Base-by-base conservation (phyloP, 2,329 filamentous ascomycete species). In the Claviceps sp. region DNA sequence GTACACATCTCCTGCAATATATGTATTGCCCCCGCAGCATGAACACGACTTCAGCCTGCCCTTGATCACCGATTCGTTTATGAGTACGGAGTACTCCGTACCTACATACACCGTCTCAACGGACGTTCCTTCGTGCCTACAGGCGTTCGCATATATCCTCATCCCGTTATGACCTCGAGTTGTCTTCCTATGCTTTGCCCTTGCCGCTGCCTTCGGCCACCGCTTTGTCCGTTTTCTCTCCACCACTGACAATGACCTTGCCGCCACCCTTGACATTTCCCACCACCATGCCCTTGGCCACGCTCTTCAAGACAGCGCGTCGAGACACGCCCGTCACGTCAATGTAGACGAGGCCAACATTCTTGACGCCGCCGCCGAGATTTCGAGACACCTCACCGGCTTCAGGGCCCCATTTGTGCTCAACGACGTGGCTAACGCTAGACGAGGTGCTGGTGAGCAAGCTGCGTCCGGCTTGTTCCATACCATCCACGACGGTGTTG, bases 271-370 rank as follows among this genome's bases (percentile, higher is more conserved):
- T 79, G 47, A 91, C 86, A 57, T 82, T 82, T 38, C 88, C 88
- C 5, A 94, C 82, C 0, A 94, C 83, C 93, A 98, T 97, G 42
- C 93, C 89, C 72, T 95, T 96, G 20, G 90, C 93, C 1, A 97
- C 93, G 43, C 85, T 88, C 74, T 96, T 98, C 64, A 98, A 79
- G 44, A 98, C 81, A 0, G 93, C 93, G 55, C 83, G 81, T 43
- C 93, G 78, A 51, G 87, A 95, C 1, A 98, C 93, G 38, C 93
- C 93, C 0, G 90, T 85, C 1, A 94, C 91, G 60, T 98, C 93
- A 54, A 98, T 95, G 64, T 98, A 98, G 36, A 98, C 93, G 29
- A 98, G 75, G 5, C 90, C 93, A 7, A 97, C 93, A 58, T 97
- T 98, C 75, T 93, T 95, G 61, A 96, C 83, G 23, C 90, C 91